These are phyloP conservation scores for Penicillium janthinellum DNA, from an alignment of 2,329 filamentous ascomycete species.

Conservation along the genomic window DNA sequence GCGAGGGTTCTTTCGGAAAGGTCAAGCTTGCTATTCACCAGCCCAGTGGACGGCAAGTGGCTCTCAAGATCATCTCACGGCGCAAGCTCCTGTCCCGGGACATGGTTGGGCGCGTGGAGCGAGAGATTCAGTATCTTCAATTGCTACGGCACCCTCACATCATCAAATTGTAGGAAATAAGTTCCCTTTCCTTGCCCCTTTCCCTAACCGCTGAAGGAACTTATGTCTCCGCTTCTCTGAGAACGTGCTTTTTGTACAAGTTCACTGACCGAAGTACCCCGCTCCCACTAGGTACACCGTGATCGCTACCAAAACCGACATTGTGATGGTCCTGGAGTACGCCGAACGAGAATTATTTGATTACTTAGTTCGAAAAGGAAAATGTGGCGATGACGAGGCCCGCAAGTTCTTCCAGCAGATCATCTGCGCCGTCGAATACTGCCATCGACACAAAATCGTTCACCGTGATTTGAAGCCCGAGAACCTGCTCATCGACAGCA, in stretches of 20 bases:
- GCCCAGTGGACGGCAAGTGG: conserved; percentile 90
- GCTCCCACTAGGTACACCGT: conserved; percentile 73
- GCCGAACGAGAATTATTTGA: conserved; percentile 96
- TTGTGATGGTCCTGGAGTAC: conserved; percentile 99
- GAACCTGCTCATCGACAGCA: conserved; percentile 90
- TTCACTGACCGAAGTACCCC: conserved; percentile 4
- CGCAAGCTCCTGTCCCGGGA: conserved; percentile 96
- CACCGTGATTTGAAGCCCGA: conserved; percentile 97
- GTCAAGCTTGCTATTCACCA: conserved; percentile 95
- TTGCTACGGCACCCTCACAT: conserved; percentile 95
- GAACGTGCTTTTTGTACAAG: neutral
- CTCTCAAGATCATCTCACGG: conserved; percentile 94
- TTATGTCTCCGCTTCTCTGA: neutral
- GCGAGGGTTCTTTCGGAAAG: conserved; percentile 97
- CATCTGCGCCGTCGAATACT: conserved; percentile 97
- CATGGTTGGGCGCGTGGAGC: conserved; percentile 96
- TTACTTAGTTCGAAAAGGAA: conserved; percentile 92
- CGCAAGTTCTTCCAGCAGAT: conserved; percentile 99
- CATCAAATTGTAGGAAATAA: conserved; percentile 79
- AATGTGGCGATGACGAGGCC: conserved; percentile 88
- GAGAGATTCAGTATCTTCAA: conserved; percentile 97
- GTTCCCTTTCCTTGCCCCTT: neutral
- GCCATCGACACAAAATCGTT: conserved; percentile 97
- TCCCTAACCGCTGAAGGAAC: neutral
- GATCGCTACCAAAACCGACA: conserved; percentile 90